Percentiles rank a stretch among this genome's conserved stretches.
Evolutionary conservation across 2,329 filamentous ascomycete genomes (phyloP).

Genomic region (Alternaria brassicicola): DNA sequence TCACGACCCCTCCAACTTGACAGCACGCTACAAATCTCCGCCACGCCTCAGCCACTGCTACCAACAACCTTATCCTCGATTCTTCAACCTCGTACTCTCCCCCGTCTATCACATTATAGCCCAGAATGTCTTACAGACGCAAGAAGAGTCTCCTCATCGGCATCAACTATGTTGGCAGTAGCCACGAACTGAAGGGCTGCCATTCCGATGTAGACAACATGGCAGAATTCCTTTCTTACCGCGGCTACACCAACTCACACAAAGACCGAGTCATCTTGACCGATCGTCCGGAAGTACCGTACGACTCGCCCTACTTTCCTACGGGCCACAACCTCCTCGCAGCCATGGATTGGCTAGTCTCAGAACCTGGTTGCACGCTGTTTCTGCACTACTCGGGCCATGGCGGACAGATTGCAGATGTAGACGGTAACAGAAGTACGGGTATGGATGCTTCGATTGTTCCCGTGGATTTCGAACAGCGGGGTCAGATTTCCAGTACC

Average conservation of each 20-base stretch:
- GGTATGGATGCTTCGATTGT: conserved; percentile 59
- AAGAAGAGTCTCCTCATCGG: conserved; percentile 60
- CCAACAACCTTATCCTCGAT: not conserved
- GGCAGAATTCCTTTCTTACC: conserved; percentile 53
- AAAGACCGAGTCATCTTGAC: conserved; percentile 54
- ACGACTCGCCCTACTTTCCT: conserved; percentile 45
- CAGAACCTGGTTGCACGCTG: conserved; percentile 57
- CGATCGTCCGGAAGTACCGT: conserved; percentile 45
- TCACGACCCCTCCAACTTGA: conserved; percentile 30
- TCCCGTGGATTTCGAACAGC: conserved; percentile 59
- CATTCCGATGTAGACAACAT: conserved; percentile 59
- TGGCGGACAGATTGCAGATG: conserved; percentile 60
- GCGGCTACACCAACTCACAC: conserved; percentile 51
- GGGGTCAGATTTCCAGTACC: conserved; percentile 61
- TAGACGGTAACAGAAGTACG: conserved; percentile 47
- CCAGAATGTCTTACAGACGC: conserved; percentile 28
- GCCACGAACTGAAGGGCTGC: conserved; percentile 56
- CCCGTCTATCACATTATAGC: not conserved
- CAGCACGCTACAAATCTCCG: not conserved
- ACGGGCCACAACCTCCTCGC: conserved; percentile 55
- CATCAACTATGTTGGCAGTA: conserved; percentile 57
- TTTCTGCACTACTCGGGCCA: conserved; percentile 67
- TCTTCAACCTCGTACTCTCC: not conserved
- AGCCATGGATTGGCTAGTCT: conserved; percentile 65
- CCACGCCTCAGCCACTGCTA: not conserved